These are phyloP conservation scores for Sonneratia caseolaris DNA, from an alignment of 345 rosid genomes.

Conservation along the genomic window DNA sequence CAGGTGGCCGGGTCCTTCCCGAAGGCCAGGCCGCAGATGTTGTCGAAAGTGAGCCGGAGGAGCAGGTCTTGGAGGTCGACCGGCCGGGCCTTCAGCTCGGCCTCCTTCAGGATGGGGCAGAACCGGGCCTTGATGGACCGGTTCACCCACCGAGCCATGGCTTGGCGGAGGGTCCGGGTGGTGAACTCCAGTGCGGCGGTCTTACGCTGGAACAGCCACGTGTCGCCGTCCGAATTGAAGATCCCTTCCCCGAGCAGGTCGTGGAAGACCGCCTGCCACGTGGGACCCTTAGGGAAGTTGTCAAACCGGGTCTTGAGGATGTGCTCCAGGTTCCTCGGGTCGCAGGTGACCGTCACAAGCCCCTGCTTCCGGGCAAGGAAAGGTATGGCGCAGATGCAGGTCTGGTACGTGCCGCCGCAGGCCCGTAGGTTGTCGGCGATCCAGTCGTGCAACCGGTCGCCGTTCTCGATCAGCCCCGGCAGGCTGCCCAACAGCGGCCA, in stretches of 20 bases:
- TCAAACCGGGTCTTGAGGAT: conserved; percentile 76
- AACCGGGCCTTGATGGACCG: conserved; percentile 64
- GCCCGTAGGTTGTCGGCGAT: conserved; percentile 89
- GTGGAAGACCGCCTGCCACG: conserved; percentile 93
- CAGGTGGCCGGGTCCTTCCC: conserved; percentile 94
- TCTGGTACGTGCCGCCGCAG: conserved; percentile 94
- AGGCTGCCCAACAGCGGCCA: conserved; percentile 91
- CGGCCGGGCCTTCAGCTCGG: conserved; percentile 36
- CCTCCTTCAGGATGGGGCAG: conserved; percentile 55
- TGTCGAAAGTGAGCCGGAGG: conserved; percentile 91
- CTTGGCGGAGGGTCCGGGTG: conserved; percentile 91
- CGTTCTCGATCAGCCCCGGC: conserved; percentile 79
- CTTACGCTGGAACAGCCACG: conserved; percentile 94
- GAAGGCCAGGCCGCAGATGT: conserved; percentile 85
- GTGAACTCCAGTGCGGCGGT: conserved; percentile 97
- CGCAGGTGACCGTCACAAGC: conserved; percentile 95
- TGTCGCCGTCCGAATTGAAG: conserved; percentile 85
- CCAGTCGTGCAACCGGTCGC: conserved; percentile 95
- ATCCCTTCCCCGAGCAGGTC: conserved; percentile 90
- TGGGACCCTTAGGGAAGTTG: conserved; percentile 94
- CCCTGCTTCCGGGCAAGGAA: conserved; percentile 78
- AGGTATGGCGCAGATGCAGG: conserved; percentile 87
- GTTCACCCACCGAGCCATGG: conserved; percentile 95
- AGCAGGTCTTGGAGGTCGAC: conserved; percentile 80
- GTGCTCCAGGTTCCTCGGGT: conserved; percentile 80